A percentile compares a stretch with the other conserved stretches of the same genome.
These are phyloP conservation scores for Phytophthora tentaculata DNA, from an alignment of 352 stramenopile genomes.

Conservation along the genomic window DNA sequence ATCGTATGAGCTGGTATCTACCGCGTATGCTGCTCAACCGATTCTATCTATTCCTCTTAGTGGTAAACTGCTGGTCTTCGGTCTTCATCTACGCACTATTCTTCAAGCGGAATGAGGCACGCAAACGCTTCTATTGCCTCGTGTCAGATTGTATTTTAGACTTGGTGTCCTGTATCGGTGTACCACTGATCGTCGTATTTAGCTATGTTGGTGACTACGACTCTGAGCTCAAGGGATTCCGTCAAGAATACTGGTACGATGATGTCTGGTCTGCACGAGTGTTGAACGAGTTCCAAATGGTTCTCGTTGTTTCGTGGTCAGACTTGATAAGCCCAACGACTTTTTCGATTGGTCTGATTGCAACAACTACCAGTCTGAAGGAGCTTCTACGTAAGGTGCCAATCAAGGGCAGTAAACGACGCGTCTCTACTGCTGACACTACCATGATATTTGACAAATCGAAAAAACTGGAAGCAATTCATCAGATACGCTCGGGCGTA, in stretches of 20 bases:
- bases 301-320: slow-evolving; percentile 34
- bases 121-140: slow-evolving; percentile 34
- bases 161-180: slow-evolving; percentile 36
- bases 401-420: background rate
- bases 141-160: slow-evolving; percentile 36
- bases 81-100: slow-evolving; percentile 15
- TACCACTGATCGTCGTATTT: slow-evolving; percentile 22
- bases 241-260: slow-evolving; percentile 33
- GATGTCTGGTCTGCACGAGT: slow-evolving; percentile 33
- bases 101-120: slow-evolving; percentile 13
- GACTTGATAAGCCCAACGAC: slow-evolving; percentile 29
- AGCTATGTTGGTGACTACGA: slow-evolving; percentile 36
- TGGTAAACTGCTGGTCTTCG: slow-evolving; percentile 34
- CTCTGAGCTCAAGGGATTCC: slow-evolving; percentile 18
- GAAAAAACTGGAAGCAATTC: too few relatives aligned
- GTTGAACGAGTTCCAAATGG: slow-evolving; percentile 37
- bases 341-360: slow-evolving; percentile 25
- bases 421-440: background rate
- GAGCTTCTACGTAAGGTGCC: slow-evolving; percentile 21
- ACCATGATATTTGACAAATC: background rate
- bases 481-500: too few relatives aligned
- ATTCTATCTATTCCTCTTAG: slow-evolving; percentile 28
- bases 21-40: slow-evolving; percentile 26
- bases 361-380: slow-evolving; percentile 9
- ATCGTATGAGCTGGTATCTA: slow-evolving; percentile 40